Base-by-base conservation (phyloP, 2,329 filamentous ascomycete species). In the Penicillium sp. region DNA sequence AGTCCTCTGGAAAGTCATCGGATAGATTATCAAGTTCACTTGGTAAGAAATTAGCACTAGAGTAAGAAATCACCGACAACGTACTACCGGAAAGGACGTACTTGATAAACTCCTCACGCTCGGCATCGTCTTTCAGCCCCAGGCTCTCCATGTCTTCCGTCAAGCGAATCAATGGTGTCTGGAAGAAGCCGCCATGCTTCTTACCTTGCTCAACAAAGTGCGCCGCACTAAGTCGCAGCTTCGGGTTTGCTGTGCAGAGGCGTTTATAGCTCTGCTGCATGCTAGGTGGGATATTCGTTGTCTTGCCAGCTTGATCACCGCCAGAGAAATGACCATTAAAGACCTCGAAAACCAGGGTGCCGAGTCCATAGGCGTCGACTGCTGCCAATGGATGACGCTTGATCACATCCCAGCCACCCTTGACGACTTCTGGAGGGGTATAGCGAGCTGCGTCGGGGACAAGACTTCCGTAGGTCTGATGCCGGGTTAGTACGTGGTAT, bases 1-100 rank as follows among this genome's bases (percentile, higher is more conserved):
- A 99, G 60, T 98, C 95, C 72, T 97, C 94, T 0, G 95, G 95
- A 62, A 98, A 97, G 75, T 99, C 93, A 66, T 97, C 92, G 0
- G 92, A 90, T 5, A 97, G 83, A 60, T 90, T 84, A 66, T 96
- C 92, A 5, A 99, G 84, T 70, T 96, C 91, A 66, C 82, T 84
- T 63, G 41, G 71, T 62, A 61, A 15, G 15, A n/a, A 45, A 37
- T 58, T 37, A 54, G 55, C 14, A 7, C 6, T 25, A 8, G 8
- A 8, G 7, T 17, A 53, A 31, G 52, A 4, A 20, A 10, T 6
- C n/a, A 14, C n/a, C 3, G 28, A 4, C 10, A 25, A n/a, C 25
- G 15, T 25, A 14, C 12, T 5, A 4, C 4, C 8, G 17, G 8
- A 53, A n/a, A n/a, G 14, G 48, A 74, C 78, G 61, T 75, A 86